phyloP scores from a whole-genome alignment of 2,329 filamentous ascomycete species.

The Trichoderma atrobrunneum region DNA sequence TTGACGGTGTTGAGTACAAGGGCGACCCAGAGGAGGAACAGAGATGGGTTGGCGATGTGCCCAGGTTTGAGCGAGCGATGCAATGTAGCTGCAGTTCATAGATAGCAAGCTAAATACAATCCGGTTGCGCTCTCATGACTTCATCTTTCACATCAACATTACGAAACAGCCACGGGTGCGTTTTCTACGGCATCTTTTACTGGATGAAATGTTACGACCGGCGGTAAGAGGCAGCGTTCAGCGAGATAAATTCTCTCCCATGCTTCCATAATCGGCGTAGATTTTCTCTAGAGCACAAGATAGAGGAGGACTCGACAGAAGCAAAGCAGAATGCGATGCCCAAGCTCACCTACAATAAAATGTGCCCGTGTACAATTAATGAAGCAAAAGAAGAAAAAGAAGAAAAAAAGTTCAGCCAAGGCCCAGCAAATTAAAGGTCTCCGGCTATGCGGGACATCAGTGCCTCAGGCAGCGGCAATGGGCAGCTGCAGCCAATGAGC shows the following conservation, averaged over 20 bases:
- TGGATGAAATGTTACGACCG: slow-evolving; percentile 61
- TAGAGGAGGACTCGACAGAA: slow-evolving; percentile 67
- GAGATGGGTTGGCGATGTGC: slow-evolving; percentile 83
- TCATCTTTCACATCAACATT: neutral
- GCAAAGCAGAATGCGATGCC: slow-evolving; percentile 41
- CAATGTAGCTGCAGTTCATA: slow-evolving; percentile 96
- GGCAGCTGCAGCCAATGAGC: slow-evolving; percentile 39
- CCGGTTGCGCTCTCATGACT: neutral
- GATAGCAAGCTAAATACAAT: neutral
- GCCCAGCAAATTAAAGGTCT: neutral
- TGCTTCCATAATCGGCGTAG: slow-evolving; percentile 70
- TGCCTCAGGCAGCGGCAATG: slow-evolving; percentile 39
- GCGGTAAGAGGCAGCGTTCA: slow-evolving; percentile 70
- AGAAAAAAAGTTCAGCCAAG: neutral
- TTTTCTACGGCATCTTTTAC: slow-evolving; percentile 1
- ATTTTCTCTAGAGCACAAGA: slow-evolving; percentile 63
- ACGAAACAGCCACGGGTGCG: neutral
- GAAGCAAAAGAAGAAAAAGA: slow-evolving; percentile 42
- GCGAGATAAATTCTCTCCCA: slow-evolving; percentile 56
- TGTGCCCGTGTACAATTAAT: slow-evolving; percentile 65
- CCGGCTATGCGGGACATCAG: neutral
- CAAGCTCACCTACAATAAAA: slow-evolving; percentile 72
- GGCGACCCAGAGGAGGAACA: slow-evolving; percentile 71
- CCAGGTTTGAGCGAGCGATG: slow-evolving; percentile 71
- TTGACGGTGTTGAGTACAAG: slow-evolving; percentile 48